Evolutionary conservation across 495 filamentous ascomycete genomes (phyloP).

Genomic region (Podospora didyma): DNA sequence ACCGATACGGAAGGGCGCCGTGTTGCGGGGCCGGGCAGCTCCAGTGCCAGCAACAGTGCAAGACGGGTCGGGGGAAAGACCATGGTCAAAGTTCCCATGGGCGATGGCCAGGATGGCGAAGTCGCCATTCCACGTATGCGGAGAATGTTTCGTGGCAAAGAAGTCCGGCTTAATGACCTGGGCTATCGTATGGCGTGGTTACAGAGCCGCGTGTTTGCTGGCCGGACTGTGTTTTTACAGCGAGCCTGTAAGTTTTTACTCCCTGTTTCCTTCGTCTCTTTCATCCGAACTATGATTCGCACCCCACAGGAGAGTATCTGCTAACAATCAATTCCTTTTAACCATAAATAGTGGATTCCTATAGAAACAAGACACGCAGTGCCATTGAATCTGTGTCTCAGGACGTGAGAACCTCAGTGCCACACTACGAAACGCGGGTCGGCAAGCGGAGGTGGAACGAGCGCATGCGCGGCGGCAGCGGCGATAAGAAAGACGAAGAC

Average conservation of each 20-base stretch:
- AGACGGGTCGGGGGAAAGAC: constrained; percentile 1
- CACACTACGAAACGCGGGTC: constrained; percentile 83
- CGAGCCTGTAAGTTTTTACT: constrained; percentile 85
- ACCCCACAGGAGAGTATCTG: too few species aligned
- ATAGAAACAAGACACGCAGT: constrained; percentile 85
- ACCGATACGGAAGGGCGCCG: constrained; percentile 47
- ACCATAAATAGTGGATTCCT: constrained; percentile 72
- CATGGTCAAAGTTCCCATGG: constrained; percentile 59
- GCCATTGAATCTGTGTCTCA: constrained; percentile 72
- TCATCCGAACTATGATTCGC: too few species aligned
- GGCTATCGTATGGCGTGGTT: constrained; percentile 95
- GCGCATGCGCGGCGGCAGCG: constrained; percentile 38
- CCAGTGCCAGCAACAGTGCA: constrained; percentile 8
- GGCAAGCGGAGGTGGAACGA: constrained; percentile 84
- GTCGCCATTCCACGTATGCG: constrained; percentile 71
- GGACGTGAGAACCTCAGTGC: constrained; percentile 64
- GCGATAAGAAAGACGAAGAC: constrained; percentile 38
- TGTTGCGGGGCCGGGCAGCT: constrained; percentile 17
- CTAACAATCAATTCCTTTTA: neutral
- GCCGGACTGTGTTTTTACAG: constrained; percentile 83
- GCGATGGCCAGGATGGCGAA: constrained; percentile 60
- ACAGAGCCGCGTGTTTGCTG: constrained; percentile 83
- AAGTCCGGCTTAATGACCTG: constrained; percentile 83
- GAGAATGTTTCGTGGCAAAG: constrained; percentile 63
- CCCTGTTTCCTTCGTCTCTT: neutral